phyloP scores from a whole-genome alignment of 441 rosid genomes.

The Lepidium campestre region DNA sequence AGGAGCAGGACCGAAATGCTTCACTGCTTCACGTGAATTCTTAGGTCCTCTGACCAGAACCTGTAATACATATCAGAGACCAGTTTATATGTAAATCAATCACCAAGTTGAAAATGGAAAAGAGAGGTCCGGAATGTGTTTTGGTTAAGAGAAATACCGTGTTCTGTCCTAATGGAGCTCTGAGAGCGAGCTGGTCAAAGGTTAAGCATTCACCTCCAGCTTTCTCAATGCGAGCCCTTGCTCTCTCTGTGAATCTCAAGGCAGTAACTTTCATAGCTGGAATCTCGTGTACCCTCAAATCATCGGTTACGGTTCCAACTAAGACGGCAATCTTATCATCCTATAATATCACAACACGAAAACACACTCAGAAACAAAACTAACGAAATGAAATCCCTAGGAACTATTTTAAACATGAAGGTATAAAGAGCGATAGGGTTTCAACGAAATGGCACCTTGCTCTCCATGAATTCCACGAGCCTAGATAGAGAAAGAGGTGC shows the following conservation, averaged over 20 bases:
- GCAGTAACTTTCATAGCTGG: conserved; percentile 83
- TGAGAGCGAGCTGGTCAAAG: conserved; percentile 85
- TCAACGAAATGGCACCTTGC: conserved; percentile 44
- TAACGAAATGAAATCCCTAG: not conserved
- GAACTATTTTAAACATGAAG: not conserved
- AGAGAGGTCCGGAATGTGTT: not conserved
- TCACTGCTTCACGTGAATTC: conserved; percentile 93
- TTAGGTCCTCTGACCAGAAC: conserved; percentile 91
- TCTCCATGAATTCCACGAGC: conserved; percentile 45
- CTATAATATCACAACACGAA: conserved; percentile 31
- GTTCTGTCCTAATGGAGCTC: conserved; percentile 96
- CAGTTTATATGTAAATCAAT: not conserved
- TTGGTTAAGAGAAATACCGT: conserved; percentile 39
- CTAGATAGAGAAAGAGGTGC: conserved; percentile 81
- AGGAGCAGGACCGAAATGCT: conserved; percentile 96
- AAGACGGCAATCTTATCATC: conserved; percentile 81
- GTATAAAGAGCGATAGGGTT: not conserved
- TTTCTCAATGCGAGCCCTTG: conserved; percentile 87
- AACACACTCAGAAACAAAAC: not conserved
- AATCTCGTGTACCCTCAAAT: conserved; percentile 72
- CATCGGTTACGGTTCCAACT: conserved; percentile 85
- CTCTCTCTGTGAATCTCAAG: conserved; percentile 81
- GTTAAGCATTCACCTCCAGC: conserved; percentile 97
- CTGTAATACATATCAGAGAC: conserved; percentile 27
- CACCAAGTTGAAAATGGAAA: not conserved